Percentiles rank a stretch among this genome's conserved stretches.
Evolutionary conservation across 2,329 filamentous ascomycete genomes (phyloP).

Genomic region (Trichoderma gracile): DNA sequence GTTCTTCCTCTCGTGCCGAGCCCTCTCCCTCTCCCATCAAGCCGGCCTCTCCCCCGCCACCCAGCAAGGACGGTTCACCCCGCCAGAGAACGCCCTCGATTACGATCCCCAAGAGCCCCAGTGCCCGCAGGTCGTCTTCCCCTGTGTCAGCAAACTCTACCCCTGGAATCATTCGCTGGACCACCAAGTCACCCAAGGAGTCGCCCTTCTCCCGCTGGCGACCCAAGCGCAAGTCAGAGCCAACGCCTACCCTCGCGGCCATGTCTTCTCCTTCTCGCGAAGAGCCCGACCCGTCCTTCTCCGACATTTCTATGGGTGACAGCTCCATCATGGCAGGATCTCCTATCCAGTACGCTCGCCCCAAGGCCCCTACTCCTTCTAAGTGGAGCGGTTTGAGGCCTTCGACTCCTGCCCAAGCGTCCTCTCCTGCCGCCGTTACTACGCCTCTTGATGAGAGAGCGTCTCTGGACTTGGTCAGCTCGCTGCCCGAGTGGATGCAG

Average conservation of each 20-base stretch:
- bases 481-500: slow-evolving; percentile 18
- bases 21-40: slow-evolving; percentile 40
- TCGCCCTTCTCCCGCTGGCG: slow-evolving; percentile 30
- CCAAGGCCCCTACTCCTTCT: slow-evolving; percentile 37
- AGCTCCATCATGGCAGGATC: slow-evolving; percentile 24
- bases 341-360: slow-evolving; percentile 30
- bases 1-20: slow-evolving; percentile 30
- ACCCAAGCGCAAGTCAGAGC: slow-evolving; percentile 26
- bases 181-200: slow-evolving; percentile 21
- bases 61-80: slow-evolving; percentile 27
- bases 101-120: slow-evolving; percentile 15
- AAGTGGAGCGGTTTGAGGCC: slow-evolving; percentile 33
- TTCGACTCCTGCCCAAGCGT: slow-evolving; percentile 13
- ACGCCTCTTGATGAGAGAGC: slow-evolving; percentile 24
- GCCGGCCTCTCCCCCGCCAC: slow-evolving; percentile 35
- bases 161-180: slow-evolving; percentile 10
- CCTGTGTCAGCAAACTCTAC: slow-evolving; percentile 13
- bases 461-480: slow-evolving; percentile 15
- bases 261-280: not conserved
- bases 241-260: not conserved
- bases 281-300: not conserved
- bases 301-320: not conserved
- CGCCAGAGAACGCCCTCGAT: not conserved
- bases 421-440: slow-evolving; percentile 28
- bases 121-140: slow-evolving; percentile 2